Conservation (phyloP, 177 flowering plant genomes). For the Vitis hybrid region DNA sequence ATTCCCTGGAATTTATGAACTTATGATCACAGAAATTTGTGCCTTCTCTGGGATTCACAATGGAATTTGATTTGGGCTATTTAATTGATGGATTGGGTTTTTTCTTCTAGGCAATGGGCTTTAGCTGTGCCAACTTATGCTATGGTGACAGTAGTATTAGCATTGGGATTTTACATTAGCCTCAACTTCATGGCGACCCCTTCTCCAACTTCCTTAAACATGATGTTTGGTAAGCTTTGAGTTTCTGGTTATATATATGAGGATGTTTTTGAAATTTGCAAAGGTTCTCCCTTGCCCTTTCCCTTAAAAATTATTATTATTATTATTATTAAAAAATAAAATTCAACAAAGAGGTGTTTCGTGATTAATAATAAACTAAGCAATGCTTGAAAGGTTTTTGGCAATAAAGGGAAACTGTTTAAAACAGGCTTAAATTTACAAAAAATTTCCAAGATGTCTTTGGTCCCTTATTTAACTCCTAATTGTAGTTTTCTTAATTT, state of each 20-base stretch:
- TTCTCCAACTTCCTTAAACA: constrained; percentile 65
- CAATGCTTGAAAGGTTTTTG: not conserved
- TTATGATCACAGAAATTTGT: not conserved
- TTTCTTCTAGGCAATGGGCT: constrained; percentile 76
- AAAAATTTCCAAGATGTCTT: too few species aligned
- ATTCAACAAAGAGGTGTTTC: too few species aligned
- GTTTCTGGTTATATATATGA: not conserved
- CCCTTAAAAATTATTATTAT: not conserved
- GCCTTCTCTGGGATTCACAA: not conserved
- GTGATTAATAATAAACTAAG: too few species aligned
- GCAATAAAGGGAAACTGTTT: not conserved
- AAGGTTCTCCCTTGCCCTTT: not conserved
- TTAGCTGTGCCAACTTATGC: constrained; percentile 74
- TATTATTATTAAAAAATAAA: too few species aligned
- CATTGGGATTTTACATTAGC: constrained; percentile 69
- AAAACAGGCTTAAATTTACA: too few species aligned
- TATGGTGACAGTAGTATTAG: constrained; percentile 61
- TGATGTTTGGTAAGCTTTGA: constrained; percentile 59
- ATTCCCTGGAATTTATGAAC: not conserved
- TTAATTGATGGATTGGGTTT: not conserved
- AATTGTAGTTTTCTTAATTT: not conserved
- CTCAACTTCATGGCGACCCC: constrained; percentile 84
- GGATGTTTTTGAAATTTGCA: not conserved
- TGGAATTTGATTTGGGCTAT: not conserved
- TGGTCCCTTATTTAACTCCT: not conserved